phyloP scores from a whole-genome alignment of 2,329 filamentous ascomycete species.

The Coniochaeta ligniaria region DNA sequence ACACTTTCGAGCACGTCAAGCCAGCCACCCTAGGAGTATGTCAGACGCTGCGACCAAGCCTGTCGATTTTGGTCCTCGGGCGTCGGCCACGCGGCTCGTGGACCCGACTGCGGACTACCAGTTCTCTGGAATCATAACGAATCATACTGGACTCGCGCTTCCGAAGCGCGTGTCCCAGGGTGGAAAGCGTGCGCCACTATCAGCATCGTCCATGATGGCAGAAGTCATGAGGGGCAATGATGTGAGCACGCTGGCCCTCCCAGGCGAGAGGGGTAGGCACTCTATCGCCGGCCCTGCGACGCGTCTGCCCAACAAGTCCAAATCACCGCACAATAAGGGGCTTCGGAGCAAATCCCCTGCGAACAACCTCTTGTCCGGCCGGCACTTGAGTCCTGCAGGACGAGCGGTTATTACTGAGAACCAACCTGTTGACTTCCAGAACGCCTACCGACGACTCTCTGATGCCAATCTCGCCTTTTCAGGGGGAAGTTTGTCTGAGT shows the following conservation, averaged over 20 bases:
- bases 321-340: constrained; percentile 44
- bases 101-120: constrained; percentile 51
- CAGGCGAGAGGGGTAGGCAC: constrained; percentile 34
- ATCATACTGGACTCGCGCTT: constrained; percentile 37
- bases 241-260: constrained; percentile 40
- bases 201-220: constrained; percentile 26
- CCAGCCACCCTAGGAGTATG: constrained; percentile 41
- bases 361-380: constrained; percentile 18
- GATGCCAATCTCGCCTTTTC: constrained; percentile 62
- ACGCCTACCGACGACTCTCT: constrained; percentile 63
- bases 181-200: constrained; percentile 20
- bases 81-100: constrained; percentile 15
- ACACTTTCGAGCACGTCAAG: constrained; percentile 22
- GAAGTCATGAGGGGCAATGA: constrained; percentile 48
- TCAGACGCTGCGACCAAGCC: constrained; percentile 46
- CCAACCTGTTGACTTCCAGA: constrained; percentile 58
- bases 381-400: constrained; percentile 30
- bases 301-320: constrained; percentile 37
- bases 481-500: constrained; percentile 53
- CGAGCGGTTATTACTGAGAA: constrained; percentile 49
- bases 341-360: constrained; percentile 41
- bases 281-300: constrained; percentile 23
- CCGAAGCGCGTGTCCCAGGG: constrained; percentile 46
- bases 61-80: constrained; percentile 36
- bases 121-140: constrained; percentile 52